Evolutionary conservation across 768 basidiomycete species (phyloP).

Genomic region (Lactifluus pinguis): DNA sequence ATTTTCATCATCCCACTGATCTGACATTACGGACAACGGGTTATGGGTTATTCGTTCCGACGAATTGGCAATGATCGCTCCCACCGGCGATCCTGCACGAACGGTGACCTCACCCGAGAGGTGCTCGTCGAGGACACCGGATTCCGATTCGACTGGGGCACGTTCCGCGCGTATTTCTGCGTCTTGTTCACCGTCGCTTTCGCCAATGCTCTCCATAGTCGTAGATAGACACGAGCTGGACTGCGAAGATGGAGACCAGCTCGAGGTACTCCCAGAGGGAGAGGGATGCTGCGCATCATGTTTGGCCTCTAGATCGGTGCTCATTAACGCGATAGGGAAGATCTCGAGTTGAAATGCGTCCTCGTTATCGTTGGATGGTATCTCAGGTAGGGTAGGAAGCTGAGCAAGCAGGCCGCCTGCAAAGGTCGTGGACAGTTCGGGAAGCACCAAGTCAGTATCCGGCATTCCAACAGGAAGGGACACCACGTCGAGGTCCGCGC

Average conservation of each 20-base stretch:
- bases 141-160: not conserved
- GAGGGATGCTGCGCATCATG: not conserved
- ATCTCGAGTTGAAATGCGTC: slow-evolving; percentile 18
- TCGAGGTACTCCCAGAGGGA: slow-evolving; percentile 13
- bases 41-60: not conserved
- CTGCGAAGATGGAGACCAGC: slow-evolving; percentile 14
- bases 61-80: not conserved
- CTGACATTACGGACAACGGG: not conserved
- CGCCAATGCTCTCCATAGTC: slow-evolving; percentile 20
- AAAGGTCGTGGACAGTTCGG: slow-evolving; percentile 7
- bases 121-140: not conserved
- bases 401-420: slow-evolving; percentile 1
- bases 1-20: slow-evolving; percentile 10
- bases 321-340: slow-evolving; percentile 8
- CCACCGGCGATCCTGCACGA: slow-evolving; percentile 16
- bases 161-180: not conserved
- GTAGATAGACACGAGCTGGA: slow-evolving; percentile 14
- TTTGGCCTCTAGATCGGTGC: not conserved
- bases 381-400: slow-evolving; percentile 11
- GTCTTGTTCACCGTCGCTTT: slow-evolving; percentile 13
- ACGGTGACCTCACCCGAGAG: slow-evolving; percentile 14
- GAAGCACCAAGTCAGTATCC: slow-evolving; percentile 2
- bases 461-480: slow-evolving; percentile 10
- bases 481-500: slow-evolving; percentile 12
- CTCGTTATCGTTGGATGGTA: slow-evolving; percentile 5